phyloP scores from a whole-genome alignment of 352 stramenopile genomes.

The Blastocystis sp. region DNA sequence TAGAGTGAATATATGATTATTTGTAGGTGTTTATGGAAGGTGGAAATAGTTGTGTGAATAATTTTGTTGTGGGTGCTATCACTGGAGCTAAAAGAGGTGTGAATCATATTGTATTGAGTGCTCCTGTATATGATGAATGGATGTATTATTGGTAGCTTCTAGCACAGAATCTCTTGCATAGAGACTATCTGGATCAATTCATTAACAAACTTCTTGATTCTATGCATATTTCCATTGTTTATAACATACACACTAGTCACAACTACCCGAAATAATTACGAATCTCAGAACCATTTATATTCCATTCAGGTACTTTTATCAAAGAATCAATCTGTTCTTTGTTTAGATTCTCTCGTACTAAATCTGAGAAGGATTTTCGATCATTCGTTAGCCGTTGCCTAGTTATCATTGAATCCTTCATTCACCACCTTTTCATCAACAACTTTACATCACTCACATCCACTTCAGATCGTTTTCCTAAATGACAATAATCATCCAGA shows the following conservation, averaged over 20 bases:
- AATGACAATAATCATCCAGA: constrained; percentile 41
- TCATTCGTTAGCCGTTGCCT: constrained; percentile 22
- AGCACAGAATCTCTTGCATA: constrained; percentile 32
- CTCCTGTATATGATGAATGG: not conserved
- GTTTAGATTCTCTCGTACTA: constrained; percentile 48
- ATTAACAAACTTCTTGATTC: constrained; percentile 34
- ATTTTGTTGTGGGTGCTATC: constrained; percentile 15
- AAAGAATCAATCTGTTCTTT: constrained; percentile 41
- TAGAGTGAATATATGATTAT: not conserved
- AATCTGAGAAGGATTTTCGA: not conserved
- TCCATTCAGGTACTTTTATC: constrained; percentile 31
- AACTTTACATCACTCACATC: constrained; percentile 32
- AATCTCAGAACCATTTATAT: not conserved
- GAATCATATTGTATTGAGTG: constrained; percentile 42
- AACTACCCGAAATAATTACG: not conserved
- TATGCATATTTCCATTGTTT: constrained; percentile 21
- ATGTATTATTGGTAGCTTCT: not conserved
- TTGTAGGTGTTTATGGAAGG: constrained; percentile 54
- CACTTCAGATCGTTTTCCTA: constrained; percentile 11
- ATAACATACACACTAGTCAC: not conserved
- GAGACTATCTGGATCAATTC: constrained; percentile 45
- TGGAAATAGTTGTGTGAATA: constrained; percentile 25
- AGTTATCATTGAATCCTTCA: not conserved
- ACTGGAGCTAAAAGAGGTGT: constrained; percentile 42
- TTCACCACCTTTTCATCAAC: not conserved